phyloP scores from a whole-genome alignment of 495 filamentous ascomycete species.

The Tuber microsphaerosporum region DNA sequence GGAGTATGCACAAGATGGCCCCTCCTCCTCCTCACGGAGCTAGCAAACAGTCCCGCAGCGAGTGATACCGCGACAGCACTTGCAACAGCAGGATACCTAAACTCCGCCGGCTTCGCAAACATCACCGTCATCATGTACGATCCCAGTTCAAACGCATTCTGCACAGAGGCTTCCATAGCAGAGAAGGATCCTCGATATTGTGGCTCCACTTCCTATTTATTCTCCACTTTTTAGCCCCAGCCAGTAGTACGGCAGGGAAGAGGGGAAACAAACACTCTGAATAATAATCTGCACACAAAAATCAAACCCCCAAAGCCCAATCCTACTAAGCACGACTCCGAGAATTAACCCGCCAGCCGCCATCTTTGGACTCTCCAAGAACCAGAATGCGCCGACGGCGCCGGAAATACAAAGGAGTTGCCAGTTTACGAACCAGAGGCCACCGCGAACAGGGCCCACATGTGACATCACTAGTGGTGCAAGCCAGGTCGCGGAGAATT shows the following conservation, averaged over 20 bases:
- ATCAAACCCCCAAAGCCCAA: conserved; percentile 65
- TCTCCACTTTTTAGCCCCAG: background rate
- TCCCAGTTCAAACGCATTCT: conserved; percentile 60
- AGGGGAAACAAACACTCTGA: conserved; percentile 51
- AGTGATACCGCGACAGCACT: conserved; percentile 48
- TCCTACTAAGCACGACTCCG: conserved; percentile 53
- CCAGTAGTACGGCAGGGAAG: background rate
- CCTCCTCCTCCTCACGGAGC: conserved; percentile 52
- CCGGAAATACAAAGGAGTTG: conserved; percentile 51
- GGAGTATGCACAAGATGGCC: conserved; percentile 56
- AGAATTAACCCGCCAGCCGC: conserved; percentile 48
- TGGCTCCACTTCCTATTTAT: conserved; percentile 48
- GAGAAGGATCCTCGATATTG: conserved; percentile 56
- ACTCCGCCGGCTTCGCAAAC: conserved; percentile 53
- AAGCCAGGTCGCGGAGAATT: conserved; percentile 48
- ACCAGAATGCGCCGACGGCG: conserved; percentile 46
- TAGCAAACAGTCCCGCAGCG: conserved; percentile 47
- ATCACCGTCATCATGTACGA: conserved; percentile 57
- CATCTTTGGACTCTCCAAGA: conserved; percentile 26
- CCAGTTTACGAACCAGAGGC: conserved; percentile 60
- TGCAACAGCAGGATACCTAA: conserved; percentile 56
- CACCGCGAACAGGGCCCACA: conserved; percentile 54
- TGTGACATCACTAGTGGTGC: conserved; percentile 49
- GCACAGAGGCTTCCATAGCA: conserved; percentile 53
- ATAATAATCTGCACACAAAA: conserved; percentile 58